Evolutionary conservation across 306 rosid species (phyloP), one percentile per base, ranked within the genome.

Genomic region (Vicia sativa): DNA sequence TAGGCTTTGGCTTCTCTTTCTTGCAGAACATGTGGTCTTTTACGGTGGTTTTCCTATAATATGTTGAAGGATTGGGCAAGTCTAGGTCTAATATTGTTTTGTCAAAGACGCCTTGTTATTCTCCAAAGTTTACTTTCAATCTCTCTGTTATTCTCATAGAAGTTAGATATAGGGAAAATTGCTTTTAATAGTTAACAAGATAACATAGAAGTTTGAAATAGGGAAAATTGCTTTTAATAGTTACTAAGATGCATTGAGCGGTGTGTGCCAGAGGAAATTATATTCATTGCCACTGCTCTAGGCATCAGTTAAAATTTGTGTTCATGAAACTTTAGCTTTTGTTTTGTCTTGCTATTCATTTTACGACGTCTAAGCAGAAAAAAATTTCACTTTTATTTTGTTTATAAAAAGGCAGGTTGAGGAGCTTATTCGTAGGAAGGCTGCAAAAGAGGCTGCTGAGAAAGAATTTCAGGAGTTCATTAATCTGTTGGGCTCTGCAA

Each of bases 361-460:
- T 62, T 31, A 44, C 60, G 42, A 70, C 43, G 68, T 39, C 65
- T 62, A 52, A 60, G 28, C 38, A 35, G 71, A 49, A 28, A 39
- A 26, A 34, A 55, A 35, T 62, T 12, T 78, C 58, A 13, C 35
- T 6, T 62, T 41, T 62, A 19, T 34, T 31, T 66, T 44, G 16
- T 29, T 41, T 76, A 48, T 70, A 77, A 71, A 63, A 82, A 71
- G 78, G 75, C 67, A 95, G 99, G 99, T 90, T 43, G 91, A 90
- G 76, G 96, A 95, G 75, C 96, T 90, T 68, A 76, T 78, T 61
- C 87, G 70, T 19, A 81, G 78, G 85, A 95, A 90, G 87, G 74
- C 79, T 43, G 87, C 81, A 70, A 95, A 81, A 83, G 96, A 90
- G 70, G 92, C 85, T 7, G 88, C 97, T 74, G 92, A 88, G 83